Evolutionary conservation across 495 filamentous ascomycete genomes (phyloP), one percentile per base, ranked within the genome.

Genomic region (Chaetomium cochliodes): DNA sequence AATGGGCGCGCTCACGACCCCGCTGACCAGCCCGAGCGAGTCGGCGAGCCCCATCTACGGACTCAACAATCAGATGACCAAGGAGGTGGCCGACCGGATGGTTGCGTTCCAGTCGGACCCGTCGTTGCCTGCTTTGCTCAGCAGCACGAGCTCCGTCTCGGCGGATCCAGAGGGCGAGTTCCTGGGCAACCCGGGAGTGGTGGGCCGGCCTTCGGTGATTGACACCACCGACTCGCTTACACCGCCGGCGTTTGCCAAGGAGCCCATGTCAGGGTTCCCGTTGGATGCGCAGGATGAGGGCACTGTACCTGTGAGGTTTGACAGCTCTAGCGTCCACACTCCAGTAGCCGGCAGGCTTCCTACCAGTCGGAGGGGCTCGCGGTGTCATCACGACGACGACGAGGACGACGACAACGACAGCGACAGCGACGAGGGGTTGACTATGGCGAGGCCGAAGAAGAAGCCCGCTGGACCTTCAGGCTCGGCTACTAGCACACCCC

Each of bases 141-240:
- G 89, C 37, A 86, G 88, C n/a, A 88, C 88, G n/a, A 90, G 89
- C 30, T 92, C 90, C n/a, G 77, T 91, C 22, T 92, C 87, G 22
- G 86, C 79, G 15, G 82, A 85, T 50, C 70, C 78, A 1, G 85
- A 86, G 67, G 82, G 79, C 7, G 82, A 86, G 37, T 81, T 84
- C 50, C 74, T 85, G 16, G 69, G 78, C 58, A 72, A 74, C n/a
- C 82, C 82, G 7, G 82, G 82, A 5, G 70, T 78, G 7, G 69
- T 81, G 33, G 70, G 72, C 50, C 72, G 71, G 33, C 69, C 72
- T 30, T 76, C 73, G 13, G 71, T 76, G 30, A 78, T 79, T 33
- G 77, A 80, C 51, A 82, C 83, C 0, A 78, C 80, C 2, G 82
- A 85, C 50, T 84, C 80, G 20, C 73, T 84, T 28, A 86, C 83